Base-by-base conservation (phyloP, 371 early-diverging fungal species). In the Choanephora cucurbitarum region DNA sequence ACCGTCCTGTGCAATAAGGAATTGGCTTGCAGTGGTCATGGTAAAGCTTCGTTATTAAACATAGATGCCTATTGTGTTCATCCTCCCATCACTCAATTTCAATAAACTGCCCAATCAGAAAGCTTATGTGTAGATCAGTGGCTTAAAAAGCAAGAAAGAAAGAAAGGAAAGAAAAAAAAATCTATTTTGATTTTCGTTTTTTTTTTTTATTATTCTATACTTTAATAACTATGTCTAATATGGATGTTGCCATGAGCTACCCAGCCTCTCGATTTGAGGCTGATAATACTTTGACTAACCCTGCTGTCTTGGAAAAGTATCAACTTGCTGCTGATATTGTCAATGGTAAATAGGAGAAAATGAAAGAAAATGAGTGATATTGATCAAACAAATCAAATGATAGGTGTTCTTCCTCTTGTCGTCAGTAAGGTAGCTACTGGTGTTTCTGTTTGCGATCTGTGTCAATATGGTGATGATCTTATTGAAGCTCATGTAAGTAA, bases 391-490 rank as follows among this genome's bases (percentile, higher is more conserved):
- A n/a, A n/a, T n/a, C n/a, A n/a, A n/a, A n/a, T n/a, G n/a, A 46
- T 61, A 74, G 75, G 50, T 52, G 54, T 74, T 14, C 58, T 78
- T 45, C 70, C 74, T 41, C 24, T 67, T 62, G 85, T 90, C 28
- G 61, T 89, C 49, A 63, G 64, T 28, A 82, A 78, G 40, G 72
- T 85, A 34, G 68, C 75, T 46, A 76, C 77, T 22, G 94, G 88
- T 32, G 79, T 82, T 49, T 84, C 77, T 57, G 79, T 86, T 32
- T 70, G 79, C 69, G 89, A 91, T 69, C 80, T 95, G 55, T 93
- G 94, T 75, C 80, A 85, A 62, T 81, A 78, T 57, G 93, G 93
- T 54, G 95, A 95, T 66, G 84, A 89, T 56, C 70, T 88, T 49
- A 86, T 94, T 58, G 60, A 75, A 40, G 75, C 79, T 21, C 72